Conservation (phyloP, 805 yeast species). For the Citeromyces matritensis region DNA sequence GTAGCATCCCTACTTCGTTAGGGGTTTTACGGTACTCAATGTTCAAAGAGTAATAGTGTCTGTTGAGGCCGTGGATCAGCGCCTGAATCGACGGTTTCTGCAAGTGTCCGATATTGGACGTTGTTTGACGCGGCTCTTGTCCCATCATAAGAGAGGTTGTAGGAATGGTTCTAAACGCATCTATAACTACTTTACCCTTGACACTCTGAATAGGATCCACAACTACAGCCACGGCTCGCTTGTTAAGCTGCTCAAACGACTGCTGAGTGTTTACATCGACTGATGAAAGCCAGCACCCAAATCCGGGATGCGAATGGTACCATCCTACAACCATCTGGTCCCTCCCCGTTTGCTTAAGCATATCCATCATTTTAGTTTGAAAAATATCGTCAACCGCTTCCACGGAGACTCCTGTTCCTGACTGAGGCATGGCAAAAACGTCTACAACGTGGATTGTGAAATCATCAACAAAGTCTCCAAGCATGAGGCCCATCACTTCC, state of each 20-base stretch:
- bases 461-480: conserved; percentile 96
- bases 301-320: conserved; percentile 99
- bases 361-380: conserved; percentile 99
- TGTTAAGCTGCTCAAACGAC: conserved; percentile 90
- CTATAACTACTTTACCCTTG: conserved; percentile 96
- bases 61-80: conserved; percentile 88
- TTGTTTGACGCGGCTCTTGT: conserved; percentile 95
- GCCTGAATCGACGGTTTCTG: conserved; percentile 97
- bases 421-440: conserved; percentile 98
- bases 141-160: conserved; percentile 84
- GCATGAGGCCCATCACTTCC: conserved; percentile 93
- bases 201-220: conserved; percentile 98
- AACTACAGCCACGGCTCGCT: conserved; percentile 95
- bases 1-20: conserved; percentile 83
- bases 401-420: conserved; percentile 94
- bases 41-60: conserved; percentile 91
- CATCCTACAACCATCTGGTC: conserved; percentile 99
- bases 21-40: conserved; percentile 90
- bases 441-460: conserved; percentile 94
- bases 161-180: conserved; percentile 91
- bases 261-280: conserved; percentile 98
- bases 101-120: conserved; percentile 88
- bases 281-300: conserved; percentile 98
- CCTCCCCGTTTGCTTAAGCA: conserved; percentile 97
- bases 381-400: conserved; percentile 99